Evolutionary conservation across 768 basidiomycete species (phyloP).

Genomic region (Boletus tylopilopsis): DNA sequence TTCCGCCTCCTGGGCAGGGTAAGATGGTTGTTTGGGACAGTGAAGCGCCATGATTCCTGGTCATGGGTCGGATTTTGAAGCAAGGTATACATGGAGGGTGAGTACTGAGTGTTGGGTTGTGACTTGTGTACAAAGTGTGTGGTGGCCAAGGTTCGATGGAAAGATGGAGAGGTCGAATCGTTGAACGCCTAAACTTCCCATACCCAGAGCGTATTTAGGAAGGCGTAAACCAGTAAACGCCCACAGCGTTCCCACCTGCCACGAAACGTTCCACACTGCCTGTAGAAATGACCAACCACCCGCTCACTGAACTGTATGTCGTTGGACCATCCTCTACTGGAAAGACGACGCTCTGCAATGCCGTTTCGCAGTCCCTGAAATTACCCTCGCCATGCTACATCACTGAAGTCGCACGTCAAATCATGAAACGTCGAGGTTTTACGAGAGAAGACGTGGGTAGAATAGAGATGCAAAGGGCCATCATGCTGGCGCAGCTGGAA

Average conservation of each 20-base stretch:
- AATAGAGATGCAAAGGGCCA: constrained; percentile 60
- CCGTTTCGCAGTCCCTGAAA: constrained; percentile 41
- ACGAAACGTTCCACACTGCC: constrained; percentile 1
- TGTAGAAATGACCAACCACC: constrained; percentile 15
- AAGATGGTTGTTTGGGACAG: constrained; percentile 31
- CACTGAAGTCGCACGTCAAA: constrained; percentile 56
- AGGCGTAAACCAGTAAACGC: constrained; percentile 6
- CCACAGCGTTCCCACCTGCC: constrained; percentile 17
- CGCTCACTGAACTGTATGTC: constrained; percentile 35
- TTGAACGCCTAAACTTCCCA: background rate
- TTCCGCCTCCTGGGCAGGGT: constrained; percentile 24
- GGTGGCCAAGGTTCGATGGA: background rate
- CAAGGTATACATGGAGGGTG: constrained; percentile 25
- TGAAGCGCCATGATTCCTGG: constrained; percentile 54
- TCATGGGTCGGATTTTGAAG: constrained; percentile 41
- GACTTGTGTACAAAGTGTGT: no score
- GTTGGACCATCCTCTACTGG: constrained; percentile 62
- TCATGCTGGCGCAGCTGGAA: constrained; percentile 53
- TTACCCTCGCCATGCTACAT: constrained; percentile 42
- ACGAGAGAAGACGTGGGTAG: constrained; percentile 46
- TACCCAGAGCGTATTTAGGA: constrained; percentile 15
- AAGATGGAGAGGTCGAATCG: constrained; percentile 1
- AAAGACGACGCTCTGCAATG: constrained; percentile 65
- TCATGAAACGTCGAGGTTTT: constrained; percentile 53
- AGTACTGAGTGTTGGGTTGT: background rate